phyloP scores from a whole-genome alignment of 140 eudicot genomes.

The Oenanthe javanica region DNA sequence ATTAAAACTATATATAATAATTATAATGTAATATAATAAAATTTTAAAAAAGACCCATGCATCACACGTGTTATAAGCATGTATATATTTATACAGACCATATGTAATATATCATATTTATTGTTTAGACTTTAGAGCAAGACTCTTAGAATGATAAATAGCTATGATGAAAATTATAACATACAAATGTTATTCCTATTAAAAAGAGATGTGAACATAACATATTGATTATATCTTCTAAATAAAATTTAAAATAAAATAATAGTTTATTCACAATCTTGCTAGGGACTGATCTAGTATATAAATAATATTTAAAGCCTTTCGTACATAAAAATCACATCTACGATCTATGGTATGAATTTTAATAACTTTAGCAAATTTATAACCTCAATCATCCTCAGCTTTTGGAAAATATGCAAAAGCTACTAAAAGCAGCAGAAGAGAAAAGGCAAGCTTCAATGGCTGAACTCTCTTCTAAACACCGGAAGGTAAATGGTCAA shows the following conservation, averaged over 20 bases:
- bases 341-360: neutral
- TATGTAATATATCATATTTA: no score
- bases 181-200: neutral
- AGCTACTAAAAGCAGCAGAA: constrained; percentile 68
- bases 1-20: no score
- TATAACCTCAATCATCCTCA: constrained; percentile 19
- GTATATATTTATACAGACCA: no score
- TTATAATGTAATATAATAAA: no score
- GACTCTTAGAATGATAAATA: neutral
- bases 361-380: neutral
- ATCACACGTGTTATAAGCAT: no score
- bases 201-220: neutral
- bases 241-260: neutral
- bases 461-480: constrained; percentile 74
- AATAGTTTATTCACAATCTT: neutral
- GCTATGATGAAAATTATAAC: neutral
- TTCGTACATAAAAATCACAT: neutral
- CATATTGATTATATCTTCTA: neutral
- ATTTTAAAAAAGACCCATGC: no score
- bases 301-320: neutral
- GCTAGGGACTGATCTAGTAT: neutral
- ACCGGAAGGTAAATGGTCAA: constrained; percentile 61
- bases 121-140: no score
- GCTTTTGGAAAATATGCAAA: constrained; percentile 80
- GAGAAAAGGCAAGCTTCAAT: constrained; percentile 76